Conservation (phyloP, 805 yeast species). For the Debaryomyces hansenii region DNA sequence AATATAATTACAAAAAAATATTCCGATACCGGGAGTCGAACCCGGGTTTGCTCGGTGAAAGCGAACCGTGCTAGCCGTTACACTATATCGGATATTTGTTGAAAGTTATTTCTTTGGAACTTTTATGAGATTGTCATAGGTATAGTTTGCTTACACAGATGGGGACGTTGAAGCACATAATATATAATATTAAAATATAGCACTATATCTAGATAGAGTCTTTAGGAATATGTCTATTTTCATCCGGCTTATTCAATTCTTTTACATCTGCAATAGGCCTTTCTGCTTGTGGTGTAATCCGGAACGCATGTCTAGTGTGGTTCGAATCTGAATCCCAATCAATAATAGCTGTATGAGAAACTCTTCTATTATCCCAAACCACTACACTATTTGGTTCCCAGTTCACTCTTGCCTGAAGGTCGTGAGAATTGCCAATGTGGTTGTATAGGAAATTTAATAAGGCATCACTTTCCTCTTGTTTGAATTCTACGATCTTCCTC, state of each 20-base stretch:
- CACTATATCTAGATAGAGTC: background rate
- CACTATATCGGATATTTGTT: conserved; percentile 44
- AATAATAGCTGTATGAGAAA: conserved; percentile 33
- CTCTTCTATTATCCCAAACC: conserved; percentile 42
- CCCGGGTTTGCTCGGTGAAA: conserved; percentile 65
- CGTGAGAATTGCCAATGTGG: conserved; percentile 35
- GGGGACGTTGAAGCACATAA: too few relatives aligned
- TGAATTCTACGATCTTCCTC: conserved; percentile 36
- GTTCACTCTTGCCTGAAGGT: conserved; percentile 37
- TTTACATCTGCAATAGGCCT: conserved; percentile 35
- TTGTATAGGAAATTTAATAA: conserved; percentile 33
- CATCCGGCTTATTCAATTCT: conserved; percentile 33
- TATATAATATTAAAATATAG: too few relatives aligned
- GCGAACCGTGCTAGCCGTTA: conserved; percentile 57
- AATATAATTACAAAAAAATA: conserved; percentile 5
- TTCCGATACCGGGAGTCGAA: conserved; percentile 87
- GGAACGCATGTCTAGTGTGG: conserved; percentile 32
- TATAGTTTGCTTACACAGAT: too few relatives aligned
- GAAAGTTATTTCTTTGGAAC: too few relatives aligned
- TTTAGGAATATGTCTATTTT: conserved; percentile 13
- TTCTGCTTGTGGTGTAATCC: conserved; percentile 42
- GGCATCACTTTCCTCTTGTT: conserved; percentile 35
- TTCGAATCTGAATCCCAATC: conserved; percentile 31
- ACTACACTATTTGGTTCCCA: conserved; percentile 39
- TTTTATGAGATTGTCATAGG: too few relatives aligned